Evolutionary conservation across 805 yeast genomes (phyloP).

Genomic region (Wickerhamiella brachini): DNA sequence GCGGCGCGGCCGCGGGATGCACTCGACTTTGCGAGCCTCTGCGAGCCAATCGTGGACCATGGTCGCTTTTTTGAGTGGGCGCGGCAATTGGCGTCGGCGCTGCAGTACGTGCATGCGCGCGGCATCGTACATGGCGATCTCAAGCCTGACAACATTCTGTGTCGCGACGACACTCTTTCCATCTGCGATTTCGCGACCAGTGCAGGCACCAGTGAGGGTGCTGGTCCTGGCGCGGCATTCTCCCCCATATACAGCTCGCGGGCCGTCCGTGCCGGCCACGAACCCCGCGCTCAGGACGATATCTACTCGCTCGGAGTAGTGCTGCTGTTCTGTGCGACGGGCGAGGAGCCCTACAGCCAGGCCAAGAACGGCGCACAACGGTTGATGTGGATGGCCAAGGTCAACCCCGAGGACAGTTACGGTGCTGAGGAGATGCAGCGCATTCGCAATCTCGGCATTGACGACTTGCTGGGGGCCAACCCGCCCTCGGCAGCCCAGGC

Average conservation of each 20-base stretch:
- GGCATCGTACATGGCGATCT: constrained; percentile 34
- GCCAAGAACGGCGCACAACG: constrained; percentile 23
- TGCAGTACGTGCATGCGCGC: constrained; percentile 14
- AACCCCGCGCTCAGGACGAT: constrained; percentile 30
- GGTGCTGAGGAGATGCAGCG: constrained; percentile 10
- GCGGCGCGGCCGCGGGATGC: not conserved
- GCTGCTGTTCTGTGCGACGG: constrained; percentile 33
- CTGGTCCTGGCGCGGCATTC: constrained; percentile 20
- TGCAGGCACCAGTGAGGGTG: constrained; percentile 16
- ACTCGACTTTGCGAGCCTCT: constrained; percentile 10
- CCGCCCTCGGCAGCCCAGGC: not conserved
- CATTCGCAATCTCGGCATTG: not conserved
- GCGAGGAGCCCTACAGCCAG: constrained; percentile 31
- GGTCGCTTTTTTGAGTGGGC: constrained; percentile 20
- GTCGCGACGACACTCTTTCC: constrained; percentile 22
- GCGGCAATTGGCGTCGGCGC: constrained; percentile 15
- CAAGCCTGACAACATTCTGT: constrained; percentile 34
- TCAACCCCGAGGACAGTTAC: constrained; percentile 19
- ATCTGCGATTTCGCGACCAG: constrained; percentile 36
- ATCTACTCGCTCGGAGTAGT: constrained; percentile 35
- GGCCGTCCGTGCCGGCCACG: constrained; percentile 24
- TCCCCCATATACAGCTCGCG: constrained; percentile 37
- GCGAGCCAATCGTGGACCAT: constrained; percentile 16
- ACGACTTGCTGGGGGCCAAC: not conserved
- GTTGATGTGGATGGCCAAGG: constrained; percentile 20